These are phyloP conservation scores for Penicillium vulpinum DNA, from an alignment of 2,329 filamentous ascomycete species.

Conservation along the genomic window DNA sequence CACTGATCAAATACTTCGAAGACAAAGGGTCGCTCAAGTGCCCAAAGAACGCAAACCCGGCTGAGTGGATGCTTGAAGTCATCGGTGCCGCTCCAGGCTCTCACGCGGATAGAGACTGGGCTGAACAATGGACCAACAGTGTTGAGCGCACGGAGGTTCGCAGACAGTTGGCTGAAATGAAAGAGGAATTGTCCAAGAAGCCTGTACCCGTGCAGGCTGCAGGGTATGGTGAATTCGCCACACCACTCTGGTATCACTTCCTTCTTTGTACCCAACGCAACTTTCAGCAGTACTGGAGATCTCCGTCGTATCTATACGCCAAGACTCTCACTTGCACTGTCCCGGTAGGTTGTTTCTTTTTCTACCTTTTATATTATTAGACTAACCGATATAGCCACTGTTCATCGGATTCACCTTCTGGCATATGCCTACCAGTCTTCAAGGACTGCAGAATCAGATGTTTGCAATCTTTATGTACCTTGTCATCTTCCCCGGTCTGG, in stretches of 20 bases:
- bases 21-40: constrained; percentile 62
- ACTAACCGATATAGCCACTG: constrained; percentile 48
- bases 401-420: constrained; percentile 85
- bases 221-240: constrained; percentile 74
- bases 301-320: constrained; percentile 81
- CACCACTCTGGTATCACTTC: constrained; percentile 68
- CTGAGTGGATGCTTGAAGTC: constrained; percentile 70
- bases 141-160: constrained; percentile 58
- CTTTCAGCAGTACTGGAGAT: constrained; percentile 89
- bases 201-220: constrained; percentile 46
- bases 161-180: constrained; percentile 46
- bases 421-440: constrained; percentile 68
- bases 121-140: constrained; percentile 60
- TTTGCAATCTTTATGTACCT: constrained; percentile 82
- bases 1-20: constrained; percentile 64
- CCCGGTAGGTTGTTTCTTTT: constrained; percentile 61
- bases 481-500: constrained; percentile 68
- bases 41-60: constrained; percentile 65
- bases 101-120: constrained; percentile 65
- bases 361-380: background rate
- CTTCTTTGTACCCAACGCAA: constrained; percentile 68
- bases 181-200: constrained; percentile 27
- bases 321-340: constrained; percentile 66
- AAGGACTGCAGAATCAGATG: constrained; percentile 87
- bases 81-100: constrained; percentile 64